Evolutionary conservation across 371 early-diverging fungal species (phyloP).

Genomic region (Syncephalis plumigaleata): DNA sequence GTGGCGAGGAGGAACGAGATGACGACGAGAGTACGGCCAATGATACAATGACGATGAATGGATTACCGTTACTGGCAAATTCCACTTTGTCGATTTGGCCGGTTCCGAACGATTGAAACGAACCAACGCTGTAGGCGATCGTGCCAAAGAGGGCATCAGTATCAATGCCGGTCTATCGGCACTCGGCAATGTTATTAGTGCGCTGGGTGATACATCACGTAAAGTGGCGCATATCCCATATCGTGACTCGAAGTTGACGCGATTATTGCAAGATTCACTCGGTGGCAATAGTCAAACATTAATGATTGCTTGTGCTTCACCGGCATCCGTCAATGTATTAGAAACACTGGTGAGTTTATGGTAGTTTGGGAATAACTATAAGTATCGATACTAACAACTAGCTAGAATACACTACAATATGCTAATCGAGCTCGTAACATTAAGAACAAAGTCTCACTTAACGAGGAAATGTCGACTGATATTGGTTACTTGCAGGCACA

Average conservation of each 20-base stretch:
- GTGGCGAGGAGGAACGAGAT: no score
- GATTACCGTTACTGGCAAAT: not conserved
- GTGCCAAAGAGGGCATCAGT: constrained; percentile 92
- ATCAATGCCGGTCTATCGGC: constrained; percentile 97
- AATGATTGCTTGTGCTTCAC: constrained; percentile 88
- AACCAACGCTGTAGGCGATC: constrained; percentile 86
- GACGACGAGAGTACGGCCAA: no score
- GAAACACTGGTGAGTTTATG: constrained; percentile 39
- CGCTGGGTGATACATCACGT: constrained; percentile 65
- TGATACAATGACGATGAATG: no score
- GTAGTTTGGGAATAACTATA: no score
- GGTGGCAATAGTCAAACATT: constrained; percentile 84
- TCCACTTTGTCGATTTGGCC: not conserved
- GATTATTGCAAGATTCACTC: constrained; percentile 87
- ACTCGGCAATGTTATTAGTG: constrained; percentile 97
- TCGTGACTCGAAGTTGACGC: constrained; percentile 95
- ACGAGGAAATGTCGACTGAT: constrained; percentile 48
- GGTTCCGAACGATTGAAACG: constrained; percentile 42
- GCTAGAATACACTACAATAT: constrained; percentile 79
- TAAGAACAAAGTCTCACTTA: constrained; percentile 58
- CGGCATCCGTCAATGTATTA: constrained; percentile 54
- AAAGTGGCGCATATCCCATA: constrained; percentile 77
- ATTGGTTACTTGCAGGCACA: constrained; percentile 30
- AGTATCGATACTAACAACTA: no score
- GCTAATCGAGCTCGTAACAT: constrained; percentile 79